Base-by-base conservation (phyloP, 768 basidiomycete species). In the Boletus rex-veris region DNA sequence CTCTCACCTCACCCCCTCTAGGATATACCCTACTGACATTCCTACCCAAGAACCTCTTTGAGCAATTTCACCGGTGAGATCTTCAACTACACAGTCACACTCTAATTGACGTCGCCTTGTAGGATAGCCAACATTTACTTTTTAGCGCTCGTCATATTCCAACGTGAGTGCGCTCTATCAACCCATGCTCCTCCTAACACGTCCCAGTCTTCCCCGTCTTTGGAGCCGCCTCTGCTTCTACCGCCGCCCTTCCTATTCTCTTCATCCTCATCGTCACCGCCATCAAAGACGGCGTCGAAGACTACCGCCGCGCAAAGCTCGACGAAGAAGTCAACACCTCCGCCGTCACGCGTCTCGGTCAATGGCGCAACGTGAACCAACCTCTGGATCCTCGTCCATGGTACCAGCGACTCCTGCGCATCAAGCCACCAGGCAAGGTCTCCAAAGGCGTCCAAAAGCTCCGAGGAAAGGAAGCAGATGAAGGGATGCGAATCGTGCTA, bases 321-420 rank as follows among this genome's bases (percentile, higher is more conserved):
- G 96, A 99, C 68, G 89, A 97, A 56, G 85, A 93, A 64, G 95
- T 98, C 60, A 99, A 99, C 74, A 97, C 85, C 49, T 93, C 90
- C 0, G 91, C 95, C 4, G 86, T 89, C 12, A 98, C 94, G 2
- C 91, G 91, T 59, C 81, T 99, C 11, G 85, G 84, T 7, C 82
- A 88, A 40, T 97, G 92, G 92, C 79, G 78, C 52, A 98, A 99
- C 68, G 83, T 93, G 21, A 99, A 98, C 64, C 86, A 88, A 54
- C 89, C 88, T 0, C 75, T 69, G 5, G 93, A 96, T 68, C 77
- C 87, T 0, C 82, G 93, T 7, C 72, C 80, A 0, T 92, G 85
- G 82, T 76, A 85, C 53, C 82, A 96, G 71, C 83, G 78, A 59
- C 61, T 92, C n/a, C 67, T 95, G 7, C 81, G 84, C 15, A 55